Evolutionary conservation across 2,329 filamentous ascomycete genomes (phyloP).

Genomic region (Penicillium griseofulvum): DNA sequence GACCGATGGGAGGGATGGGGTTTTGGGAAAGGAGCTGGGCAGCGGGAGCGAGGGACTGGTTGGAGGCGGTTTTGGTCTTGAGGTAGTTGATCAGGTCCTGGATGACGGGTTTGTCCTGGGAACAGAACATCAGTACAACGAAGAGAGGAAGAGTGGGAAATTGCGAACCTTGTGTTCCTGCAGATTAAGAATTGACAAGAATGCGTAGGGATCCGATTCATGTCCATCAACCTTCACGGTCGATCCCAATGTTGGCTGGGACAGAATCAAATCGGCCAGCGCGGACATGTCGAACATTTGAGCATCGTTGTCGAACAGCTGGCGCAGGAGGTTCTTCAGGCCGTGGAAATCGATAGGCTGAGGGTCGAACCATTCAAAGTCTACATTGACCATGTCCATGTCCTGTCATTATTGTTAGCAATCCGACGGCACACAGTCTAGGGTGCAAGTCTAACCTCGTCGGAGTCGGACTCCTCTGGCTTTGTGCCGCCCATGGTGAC

Average conservation of each 20-base stretch:
- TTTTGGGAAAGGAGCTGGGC: constrained; percentile 56
- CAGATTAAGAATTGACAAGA: constrained; percentile 84
- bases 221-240: constrained; percentile 97
- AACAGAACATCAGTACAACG: not conserved
- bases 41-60: constrained; percentile 57
- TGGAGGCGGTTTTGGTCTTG: constrained; percentile 51
- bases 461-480: constrained; percentile 41
- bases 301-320: constrained; percentile 87
- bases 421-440: not conserved
- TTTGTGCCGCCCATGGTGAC: constrained; percentile 44
- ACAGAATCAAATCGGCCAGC: constrained; percentile 79
- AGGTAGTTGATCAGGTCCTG: constrained; percentile 72
- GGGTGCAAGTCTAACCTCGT: constrained; percentile 34
- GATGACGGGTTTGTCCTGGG: constrained; percentile 66
- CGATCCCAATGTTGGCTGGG: constrained; percentile 83
- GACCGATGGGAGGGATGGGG: constrained; percentile 64
- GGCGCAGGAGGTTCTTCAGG: constrained; percentile 81
- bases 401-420: constrained; percentile 57
- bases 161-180: constrained; percentile 62
- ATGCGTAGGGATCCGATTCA: constrained; percentile 86
- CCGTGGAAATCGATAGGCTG: constrained; percentile 92
- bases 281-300: constrained; percentile 83
- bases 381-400: constrained; percentile 87
- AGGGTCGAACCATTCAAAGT: constrained; percentile 99
- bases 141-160: not conserved